Evolutionary conservation across 2,329 filamentous ascomycete species (phyloP).

Genomic region (Falciphora oryzae): DNA sequence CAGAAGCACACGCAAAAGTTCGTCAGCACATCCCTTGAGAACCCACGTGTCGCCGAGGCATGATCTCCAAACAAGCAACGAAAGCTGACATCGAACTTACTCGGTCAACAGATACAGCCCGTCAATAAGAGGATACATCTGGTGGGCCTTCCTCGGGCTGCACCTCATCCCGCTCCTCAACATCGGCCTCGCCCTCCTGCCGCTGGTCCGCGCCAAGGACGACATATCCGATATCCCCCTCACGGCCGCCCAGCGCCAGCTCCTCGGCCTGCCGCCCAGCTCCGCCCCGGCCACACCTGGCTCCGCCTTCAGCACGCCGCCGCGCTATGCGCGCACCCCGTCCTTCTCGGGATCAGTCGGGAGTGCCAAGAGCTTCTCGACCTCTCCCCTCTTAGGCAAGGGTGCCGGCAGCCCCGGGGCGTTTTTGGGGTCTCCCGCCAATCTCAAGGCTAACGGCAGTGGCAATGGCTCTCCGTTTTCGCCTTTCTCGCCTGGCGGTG

Average conservation of each 20-base stretch:
- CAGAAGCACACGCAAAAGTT: constrained; percentile 6
- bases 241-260: constrained; percentile 78
- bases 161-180: constrained; percentile 62
- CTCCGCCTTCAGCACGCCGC: constrained; percentile 76
- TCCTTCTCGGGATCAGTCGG: constrained; percentile 58
- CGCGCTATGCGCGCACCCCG: constrained; percentile 74
- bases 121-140: constrained; percentile 20
- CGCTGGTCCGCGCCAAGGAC: constrained; percentile 67
- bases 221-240: constrained; percentile 83
- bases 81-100: not conserved
- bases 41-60: too few species aligned
- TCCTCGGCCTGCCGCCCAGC: constrained; percentile 73
- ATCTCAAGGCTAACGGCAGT: constrained; percentile 23
- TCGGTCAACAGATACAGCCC: not conserved
- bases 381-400: constrained; percentile 52
- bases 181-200: constrained; percentile 63
- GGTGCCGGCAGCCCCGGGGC: constrained; percentile 37
- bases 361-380: constrained; percentile 46
- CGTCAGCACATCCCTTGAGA: not conserved
- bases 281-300: constrained; percentile 58
- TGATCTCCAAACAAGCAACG: not conserved
- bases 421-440: constrained; percentile 2
- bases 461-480: constrained; percentile 41
- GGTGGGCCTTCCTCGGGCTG: constrained; percentile 40
- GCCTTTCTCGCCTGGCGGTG: constrained; percentile 19